Base-by-base conservation (phyloP, 106 monocot species). In the Dendrobium nobile region DNA sequence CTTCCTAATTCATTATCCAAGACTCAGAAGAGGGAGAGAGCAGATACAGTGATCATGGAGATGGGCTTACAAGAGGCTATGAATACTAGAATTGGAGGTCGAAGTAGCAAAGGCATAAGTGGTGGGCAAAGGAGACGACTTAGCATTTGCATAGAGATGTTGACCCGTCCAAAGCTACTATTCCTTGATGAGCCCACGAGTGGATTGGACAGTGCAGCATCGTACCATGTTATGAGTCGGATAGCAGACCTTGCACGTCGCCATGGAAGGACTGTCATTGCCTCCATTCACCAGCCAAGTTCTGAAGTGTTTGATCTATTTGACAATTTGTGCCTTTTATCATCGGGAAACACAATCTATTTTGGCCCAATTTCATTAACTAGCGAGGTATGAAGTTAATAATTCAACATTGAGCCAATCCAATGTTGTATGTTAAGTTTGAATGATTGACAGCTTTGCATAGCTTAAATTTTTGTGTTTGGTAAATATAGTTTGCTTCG, bases 111-210 rank as follows among this genome's bases (percentile, higher is more conserved):
- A 15, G 56, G 83, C 40, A 67, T 83, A 20, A 88, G 88, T 42
- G 88, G 85, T 8, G 88, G 88, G 7, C 81, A 88, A 67, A 88
- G 79, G 80, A 75, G 80, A n/a, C 76, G 88, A 68, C 82, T 88
- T n/a, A 88, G 88, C 80, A 85, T 85, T 22, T 80, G 80, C 17
- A 9, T 75, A 0, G 87, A 87, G 84, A 87, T 84, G 28, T 26
- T 87, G 17, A 84, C 75, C 9, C 44, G 77, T 5, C 87, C 87
- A 8, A 64, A 67, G 44, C 77, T 84, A 0, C 51, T 87, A 2
- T 87, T 87, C 61, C 65, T 84, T 4, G 87, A 87, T 51, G 87
- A 87, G 67, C 87, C 87, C 4, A 87, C 84, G 1, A 87, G 87
- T 61, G 84, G 84, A 15, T 56, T 88, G 9, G 88, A 88, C 40